Evolutionary conservation across 306 rosid genomes (phyloP).

Genomic region (Prunus armeniaca): DNA sequence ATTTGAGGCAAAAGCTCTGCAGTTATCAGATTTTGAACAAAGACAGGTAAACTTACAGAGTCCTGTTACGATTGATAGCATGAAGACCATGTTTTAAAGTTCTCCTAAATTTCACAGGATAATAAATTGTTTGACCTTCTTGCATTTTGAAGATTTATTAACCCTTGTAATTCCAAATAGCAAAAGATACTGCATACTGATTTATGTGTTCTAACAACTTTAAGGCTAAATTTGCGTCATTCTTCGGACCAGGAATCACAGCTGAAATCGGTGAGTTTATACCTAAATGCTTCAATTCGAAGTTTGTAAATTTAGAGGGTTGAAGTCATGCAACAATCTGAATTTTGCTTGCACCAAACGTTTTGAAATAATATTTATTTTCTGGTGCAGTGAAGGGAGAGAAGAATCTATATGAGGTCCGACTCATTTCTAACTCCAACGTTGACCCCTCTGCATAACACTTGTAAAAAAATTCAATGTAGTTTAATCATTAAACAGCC

Average conservation of each 20-base stretch:
- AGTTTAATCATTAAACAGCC: conserved; percentile 30
- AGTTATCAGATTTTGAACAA: conserved; percentile 79
- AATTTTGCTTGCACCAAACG: background rate
- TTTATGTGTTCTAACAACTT: conserved; percentile 14
- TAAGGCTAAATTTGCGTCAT: conserved; percentile 85
- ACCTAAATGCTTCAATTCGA: background rate
- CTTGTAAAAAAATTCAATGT: conserved; percentile 19
- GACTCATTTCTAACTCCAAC: conserved; percentile 71
- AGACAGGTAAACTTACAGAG: conserved; percentile 62
- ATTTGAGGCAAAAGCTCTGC: conserved; percentile 77
- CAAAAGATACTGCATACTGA: conserved; percentile 13
- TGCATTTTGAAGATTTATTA: background rate
- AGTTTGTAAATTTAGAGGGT: background rate
- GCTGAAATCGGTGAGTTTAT: conserved; percentile 84
- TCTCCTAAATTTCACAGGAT: background rate
- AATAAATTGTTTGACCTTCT: background rate
- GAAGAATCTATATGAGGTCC: conserved; percentile 66
- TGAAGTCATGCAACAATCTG: background rate
- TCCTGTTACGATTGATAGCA: background rate
- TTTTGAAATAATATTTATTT: background rate
- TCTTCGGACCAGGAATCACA: conserved; percentile 90
- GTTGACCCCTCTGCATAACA: conserved; percentile 40
- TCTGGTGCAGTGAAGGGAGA: conserved; percentile 66
- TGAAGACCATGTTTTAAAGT: background rate
- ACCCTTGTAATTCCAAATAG: background rate